phyloP scores from a whole-genome alignment of 148 eudicot genomes.

The Camellia granthamiana region DNA sequence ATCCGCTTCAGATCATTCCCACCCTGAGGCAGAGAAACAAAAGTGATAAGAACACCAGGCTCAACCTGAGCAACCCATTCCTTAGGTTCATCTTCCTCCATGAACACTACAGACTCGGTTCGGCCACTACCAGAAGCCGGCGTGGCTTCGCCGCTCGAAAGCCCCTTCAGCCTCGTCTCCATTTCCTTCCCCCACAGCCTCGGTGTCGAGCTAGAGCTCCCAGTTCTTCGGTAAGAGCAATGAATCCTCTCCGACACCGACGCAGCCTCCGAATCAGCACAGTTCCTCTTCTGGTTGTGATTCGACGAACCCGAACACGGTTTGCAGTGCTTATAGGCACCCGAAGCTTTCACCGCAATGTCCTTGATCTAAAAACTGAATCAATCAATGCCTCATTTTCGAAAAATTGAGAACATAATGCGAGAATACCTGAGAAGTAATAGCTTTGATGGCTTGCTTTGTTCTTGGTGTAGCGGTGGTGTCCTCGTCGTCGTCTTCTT shows the following conservation, averaged over 20 bases:
- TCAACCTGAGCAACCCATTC: slow-evolving; percentile 99
- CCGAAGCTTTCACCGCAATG: slow-evolving; percentile 86
- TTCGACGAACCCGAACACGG: slow-evolving; percentile 67
- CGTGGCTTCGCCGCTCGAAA: slow-evolving; percentile 78
- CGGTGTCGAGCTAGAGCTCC: slow-evolving; percentile 46
- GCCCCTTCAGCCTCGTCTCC: slow-evolving; percentile 64
- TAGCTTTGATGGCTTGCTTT: slow-evolving; percentile 72
- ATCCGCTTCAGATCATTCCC: slow-evolving; percentile 92
- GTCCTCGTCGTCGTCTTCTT: slow-evolving; percentile 42
- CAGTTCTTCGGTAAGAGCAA: slow-evolving; percentile 59
- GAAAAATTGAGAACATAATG: background rate
- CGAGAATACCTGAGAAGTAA: slow-evolving; percentile 57
- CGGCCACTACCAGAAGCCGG: slow-evolving; percentile 86
- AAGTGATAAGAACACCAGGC: slow-evolving; percentile 96
- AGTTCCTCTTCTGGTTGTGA: slow-evolving; percentile 32
- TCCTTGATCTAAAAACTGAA: slow-evolving; percentile 66
- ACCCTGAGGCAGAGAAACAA: slow-evolving; percentile 72
- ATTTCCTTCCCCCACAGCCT: slow-evolving; percentile 70
- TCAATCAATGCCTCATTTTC: background rate
- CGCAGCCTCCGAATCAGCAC: slow-evolving; percentile 50
- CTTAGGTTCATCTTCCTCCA: slow-evolving; percentile 83
- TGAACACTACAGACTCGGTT: slow-evolving; percentile 61
- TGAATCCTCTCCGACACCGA: slow-evolving; percentile 57
- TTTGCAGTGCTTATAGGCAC: slow-evolving; percentile 82
- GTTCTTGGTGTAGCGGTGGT: slow-evolving; percentile 50